Evolutionary conservation across 371 early-diverging fungal genomes (phyloP).

Genomic region (Lichtheimia hyalospora): DNA sequence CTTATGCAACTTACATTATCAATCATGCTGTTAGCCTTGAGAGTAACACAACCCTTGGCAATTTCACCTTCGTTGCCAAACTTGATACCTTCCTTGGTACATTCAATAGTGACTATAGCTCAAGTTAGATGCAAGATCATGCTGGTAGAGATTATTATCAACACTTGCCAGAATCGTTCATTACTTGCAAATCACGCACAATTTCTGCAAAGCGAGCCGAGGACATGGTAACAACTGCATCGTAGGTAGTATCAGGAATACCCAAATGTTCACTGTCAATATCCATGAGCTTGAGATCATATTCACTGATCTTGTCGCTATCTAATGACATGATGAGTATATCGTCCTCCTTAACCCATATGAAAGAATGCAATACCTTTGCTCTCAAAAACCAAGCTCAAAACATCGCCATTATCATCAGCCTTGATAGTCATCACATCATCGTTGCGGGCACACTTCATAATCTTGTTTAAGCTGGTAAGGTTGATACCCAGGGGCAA

Average conservation of each 20-base stretch:
- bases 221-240: conserved; percentile 87
- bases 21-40: conserved; percentile 77
- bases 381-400: conserved; percentile 86
- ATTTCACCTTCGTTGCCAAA: conserved; percentile 91
- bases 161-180: conserved; percentile 83
- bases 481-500: conserved; percentile 93
- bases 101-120: conserved; percentile 77
- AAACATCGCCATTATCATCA: conserved; percentile 82
- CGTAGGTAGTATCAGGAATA: conserved; percentile 94
- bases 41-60: conserved; percentile 81
- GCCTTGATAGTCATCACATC: conserved; percentile 92
- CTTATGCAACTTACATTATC: conserved; percentile 61
- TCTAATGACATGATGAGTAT: conserved; percentile 37
- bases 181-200: conserved; percentile 81
- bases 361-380: conserved; percentile 51
- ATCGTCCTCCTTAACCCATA: too few species aligned
- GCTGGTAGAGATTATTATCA: too few species aligned
- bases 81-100: conserved; percentile 90
- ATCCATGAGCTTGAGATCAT: conserved; percentile 96
- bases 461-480: conserved; percentile 84
- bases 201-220: conserved; percentile 92
- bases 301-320: conserved; percentile 88
- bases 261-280: conserved; percentile 96
- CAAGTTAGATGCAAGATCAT: background rate
- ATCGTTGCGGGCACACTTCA: conserved; percentile 93